These are phyloP conservation scores for Linderniella brevidens DNA, from an alignment of 257 asterid species.

Conservation along the genomic window DNA sequence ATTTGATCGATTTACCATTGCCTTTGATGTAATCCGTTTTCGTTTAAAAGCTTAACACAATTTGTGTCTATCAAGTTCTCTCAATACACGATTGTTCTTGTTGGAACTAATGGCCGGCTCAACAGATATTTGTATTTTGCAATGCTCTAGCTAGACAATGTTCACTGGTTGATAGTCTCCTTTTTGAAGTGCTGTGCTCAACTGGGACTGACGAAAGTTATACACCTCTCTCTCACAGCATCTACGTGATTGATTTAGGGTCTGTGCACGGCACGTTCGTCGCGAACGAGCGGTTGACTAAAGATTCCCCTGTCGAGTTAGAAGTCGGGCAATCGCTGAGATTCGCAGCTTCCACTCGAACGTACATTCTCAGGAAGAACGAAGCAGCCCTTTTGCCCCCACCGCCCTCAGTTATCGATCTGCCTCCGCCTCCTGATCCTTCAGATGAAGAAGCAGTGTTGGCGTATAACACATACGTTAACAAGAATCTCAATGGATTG, in stretches of 20 bases:
- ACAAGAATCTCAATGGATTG: constrained; percentile 46
- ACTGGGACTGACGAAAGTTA: background rate
- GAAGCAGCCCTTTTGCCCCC: constrained; percentile 71
- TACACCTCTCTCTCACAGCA: constrained; percentile 30
- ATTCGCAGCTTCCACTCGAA: constrained; percentile 94
- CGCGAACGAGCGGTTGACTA: constrained; percentile 78
- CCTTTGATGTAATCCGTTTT: no score
- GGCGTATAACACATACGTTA: constrained; percentile 72
- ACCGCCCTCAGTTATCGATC: constrained; percentile 42
- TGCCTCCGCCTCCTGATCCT: constrained; percentile 82
- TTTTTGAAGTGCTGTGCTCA: no score
- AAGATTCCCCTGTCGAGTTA: constrained; percentile 77
- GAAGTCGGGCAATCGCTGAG: constrained; percentile 84
- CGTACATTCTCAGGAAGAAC: constrained; percentile 59
- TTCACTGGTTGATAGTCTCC: no score
- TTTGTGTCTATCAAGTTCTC: no score
- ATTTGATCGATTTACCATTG: no score
- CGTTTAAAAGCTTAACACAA: no score
- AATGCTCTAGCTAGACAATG: no score
- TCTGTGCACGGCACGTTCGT: constrained; percentile 98
- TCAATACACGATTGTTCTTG: no score
- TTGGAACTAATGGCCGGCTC: no score
- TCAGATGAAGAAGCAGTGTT: constrained; percentile 81
- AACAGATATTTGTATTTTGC: no score
- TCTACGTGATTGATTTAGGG: constrained; percentile 85